phyloP scores from a whole-genome alignment of 2,329 filamentous ascomycete genomes.

The Huntiella omanensis region DNA sequence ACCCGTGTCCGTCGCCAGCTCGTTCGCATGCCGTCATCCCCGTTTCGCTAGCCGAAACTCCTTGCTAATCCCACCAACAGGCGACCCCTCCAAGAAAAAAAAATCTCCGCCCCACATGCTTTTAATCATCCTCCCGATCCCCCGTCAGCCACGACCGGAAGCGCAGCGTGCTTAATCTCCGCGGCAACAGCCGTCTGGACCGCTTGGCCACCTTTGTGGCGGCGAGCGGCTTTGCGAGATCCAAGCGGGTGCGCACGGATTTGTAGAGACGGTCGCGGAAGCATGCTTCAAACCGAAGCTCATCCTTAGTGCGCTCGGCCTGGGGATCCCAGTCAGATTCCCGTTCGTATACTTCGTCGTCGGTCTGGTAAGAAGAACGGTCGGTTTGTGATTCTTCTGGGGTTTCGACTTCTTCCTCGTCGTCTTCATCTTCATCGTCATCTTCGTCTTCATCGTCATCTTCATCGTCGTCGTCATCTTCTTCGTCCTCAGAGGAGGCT shows the following conservation, averaged over 20 bases:
- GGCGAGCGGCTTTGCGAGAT: not conserved
- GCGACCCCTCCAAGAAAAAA: too few relatives aligned
- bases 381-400: not conserved
- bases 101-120: too few relatives aligned
- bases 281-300: conserved; percentile 1
- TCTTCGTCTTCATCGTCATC: not conserved
- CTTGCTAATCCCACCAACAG: too few relatives aligned
- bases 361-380: not conserved
- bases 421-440: not conserved
- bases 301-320: not conserved
- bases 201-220: not conserved
- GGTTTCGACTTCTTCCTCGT: not conserved
- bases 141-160: not conserved
- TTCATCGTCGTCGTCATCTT: not conserved
- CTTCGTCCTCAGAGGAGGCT: not conserved
- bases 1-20: too few relatives aligned
- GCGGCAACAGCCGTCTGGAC: not conserved
- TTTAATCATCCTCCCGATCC: too few relatives aligned
- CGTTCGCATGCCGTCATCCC: too few relatives aligned
- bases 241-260: not conserved
- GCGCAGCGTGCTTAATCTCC: not conserved
- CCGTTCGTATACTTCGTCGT: not conserved
- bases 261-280: not conserved
- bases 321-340: conserved; percentile 2
- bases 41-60: too few relatives aligned